Base-by-base conservation (phyloP, 768 basidiomycete species). In the Suillus tomentosus region DNA sequence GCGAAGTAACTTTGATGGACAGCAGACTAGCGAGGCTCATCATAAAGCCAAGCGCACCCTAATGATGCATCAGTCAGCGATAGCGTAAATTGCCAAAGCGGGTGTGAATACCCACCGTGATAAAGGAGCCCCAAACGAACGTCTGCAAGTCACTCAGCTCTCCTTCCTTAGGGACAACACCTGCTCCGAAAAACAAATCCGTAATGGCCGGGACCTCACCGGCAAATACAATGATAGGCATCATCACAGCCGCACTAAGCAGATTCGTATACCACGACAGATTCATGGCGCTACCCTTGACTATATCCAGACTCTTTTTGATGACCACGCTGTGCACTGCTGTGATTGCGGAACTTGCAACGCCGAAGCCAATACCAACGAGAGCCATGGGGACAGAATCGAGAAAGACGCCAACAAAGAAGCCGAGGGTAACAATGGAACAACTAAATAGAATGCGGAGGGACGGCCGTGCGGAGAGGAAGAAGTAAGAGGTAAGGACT, bases 1-100 rank as follows among this genome's bases (percentile, higher is more conserved):
- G 96, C 1, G 95, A 96, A 9, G 96, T 99, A 66, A 98, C 92
- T 76, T 99, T 96, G 82, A 99, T 97, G 31, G 93, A 95, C 37
- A 99, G 82, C 65, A 96, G 79, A 66, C 92, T 94, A 11, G 96
- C 95, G 61, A 99, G 85, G 78, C 91, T 94, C 87, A 99, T 97
- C 69, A 96, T 78, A 84, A 97, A 99, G 11, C 96, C 96, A 60
- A 97, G 79, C 19, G 84, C 79, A 39, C 95, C 95, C 92, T 95
- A 62, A 47, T 24, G 31, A 19, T n/a, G 1, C 10, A 39, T 70
- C 31, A 70, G 17, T 36, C 3, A 39, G 63, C 31, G 42, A 60
- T 54, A 8, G 51, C 31, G 37, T 51, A 40, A 55, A n/a, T 27
- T 2, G 14, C 36, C 8, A 43, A 8, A 19, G 24, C 31, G 24